phyloP scores from a whole-genome alignment of 345 rosid genomes.

The Physaria fendleri region DNA sequence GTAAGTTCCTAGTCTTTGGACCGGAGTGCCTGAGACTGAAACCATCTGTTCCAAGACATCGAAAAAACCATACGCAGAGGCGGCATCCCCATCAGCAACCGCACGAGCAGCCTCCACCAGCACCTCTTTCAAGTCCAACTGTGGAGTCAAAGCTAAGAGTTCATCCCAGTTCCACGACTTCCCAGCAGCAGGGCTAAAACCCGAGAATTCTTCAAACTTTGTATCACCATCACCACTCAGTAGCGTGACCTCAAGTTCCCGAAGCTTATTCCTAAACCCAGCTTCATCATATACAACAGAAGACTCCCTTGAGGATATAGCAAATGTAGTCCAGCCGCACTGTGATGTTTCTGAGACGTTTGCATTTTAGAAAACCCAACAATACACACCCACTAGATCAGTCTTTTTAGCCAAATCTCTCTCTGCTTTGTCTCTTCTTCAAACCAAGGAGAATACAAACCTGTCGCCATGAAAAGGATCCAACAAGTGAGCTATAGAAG shows the following conservation, averaged over 20 bases:
- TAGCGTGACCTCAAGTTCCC: constrained; percentile 59
- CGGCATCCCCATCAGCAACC: constrained; percentile 39
- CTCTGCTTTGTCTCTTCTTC: neutral
- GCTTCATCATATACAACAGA: constrained; percentile 46
- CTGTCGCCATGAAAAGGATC: constrained; percentile 8
- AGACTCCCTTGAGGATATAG: constrained; percentile 48
- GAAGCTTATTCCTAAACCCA: constrained; percentile 52
- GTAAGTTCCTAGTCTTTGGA: constrained; percentile 80
- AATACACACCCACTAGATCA: neutral
- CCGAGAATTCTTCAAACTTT: constrained; percentile 38
- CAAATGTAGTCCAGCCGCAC: constrained; percentile 44
- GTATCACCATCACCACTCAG: constrained; percentile 69
- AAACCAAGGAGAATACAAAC: neutral
- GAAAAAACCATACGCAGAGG: constrained; percentile 51
- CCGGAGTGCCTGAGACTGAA: constrained; percentile 77
- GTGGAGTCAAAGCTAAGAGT: constrained; percentile 50
- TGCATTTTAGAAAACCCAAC: constrained; percentile 37
- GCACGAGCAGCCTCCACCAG: constrained; percentile 65
- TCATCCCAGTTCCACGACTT: constrained; percentile 42
- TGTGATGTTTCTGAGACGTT: constrained; percentile 58
- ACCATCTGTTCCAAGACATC: constrained; percentile 77
- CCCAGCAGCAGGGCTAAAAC: constrained; percentile 30
- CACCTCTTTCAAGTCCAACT: constrained; percentile 49
- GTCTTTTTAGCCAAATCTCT: neutral
- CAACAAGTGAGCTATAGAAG: neutral